A percentile compares a stretch with the other conserved stretches of the same genome.
Conservation (phyloP, 2,329 filamentous ascomycete genomes). For the Tolypocladium sp. region DNA sequence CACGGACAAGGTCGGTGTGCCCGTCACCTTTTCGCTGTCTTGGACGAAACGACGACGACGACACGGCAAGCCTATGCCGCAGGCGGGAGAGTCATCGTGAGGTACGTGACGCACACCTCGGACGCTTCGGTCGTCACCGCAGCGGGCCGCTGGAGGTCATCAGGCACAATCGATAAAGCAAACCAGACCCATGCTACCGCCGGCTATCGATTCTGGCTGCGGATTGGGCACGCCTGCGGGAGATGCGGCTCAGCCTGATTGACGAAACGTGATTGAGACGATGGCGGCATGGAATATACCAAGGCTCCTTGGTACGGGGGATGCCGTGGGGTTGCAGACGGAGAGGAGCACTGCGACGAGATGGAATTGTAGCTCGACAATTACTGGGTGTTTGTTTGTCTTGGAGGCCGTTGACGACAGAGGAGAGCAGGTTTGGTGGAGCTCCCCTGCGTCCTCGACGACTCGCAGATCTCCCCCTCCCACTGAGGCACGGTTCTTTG, state of each 20-base stretch:
- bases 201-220: not conserved
- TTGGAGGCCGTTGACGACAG: not conserved
- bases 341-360: not conserved
- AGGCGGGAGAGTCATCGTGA: not conserved
- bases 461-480: not conserved
- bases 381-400: not conserved
- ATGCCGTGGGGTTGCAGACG: no score
- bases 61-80: not conserved
- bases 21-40: not conserved
- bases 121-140: not conserved
- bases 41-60: not conserved
- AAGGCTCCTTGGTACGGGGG: not conserved
- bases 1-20: no score
- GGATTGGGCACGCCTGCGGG: not conserved
- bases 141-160: not conserved
- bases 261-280: conserved; percentile 1
- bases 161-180: not conserved
- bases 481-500: not conserved
- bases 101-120: not conserved
- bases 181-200: not conserved
- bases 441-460: not conserved
- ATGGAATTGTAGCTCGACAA: not conserved
- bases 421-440: not conserved
- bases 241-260: not conserved
- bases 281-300: not conserved